Percentiles rank a stretch among this genome's conserved stretches.
phyloP scores from a whole-genome alignment of 2,329 filamentous ascomycete genomes.

The Ploettnerulaceae sp. region DNA sequence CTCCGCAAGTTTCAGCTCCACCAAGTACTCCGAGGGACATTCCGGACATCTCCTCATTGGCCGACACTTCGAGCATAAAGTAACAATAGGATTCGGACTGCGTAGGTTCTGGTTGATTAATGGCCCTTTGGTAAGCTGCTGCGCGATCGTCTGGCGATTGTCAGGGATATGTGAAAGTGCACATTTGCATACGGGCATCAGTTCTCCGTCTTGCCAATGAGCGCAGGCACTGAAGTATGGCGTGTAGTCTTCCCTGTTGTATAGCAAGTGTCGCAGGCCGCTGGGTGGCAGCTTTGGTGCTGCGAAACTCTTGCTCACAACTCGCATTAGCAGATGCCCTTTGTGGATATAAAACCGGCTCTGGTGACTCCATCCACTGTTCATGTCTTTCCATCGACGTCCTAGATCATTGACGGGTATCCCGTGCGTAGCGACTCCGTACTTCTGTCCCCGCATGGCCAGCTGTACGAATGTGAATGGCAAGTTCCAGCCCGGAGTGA shows the following conservation, averaged over 20 bases:
- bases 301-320: slow-evolving; percentile 50
- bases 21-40: slow-evolving; percentile 57
- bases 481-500: slow-evolving; percentile 50
- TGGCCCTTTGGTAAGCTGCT: slow-evolving; percentile 31
- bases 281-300: slow-evolving; percentile 46
- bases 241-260: slow-evolving; percentile 54
- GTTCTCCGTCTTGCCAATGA: slow-evolving; percentile 57
- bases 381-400: slow-evolving; percentile 47
- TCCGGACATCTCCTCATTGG: slow-evolving; percentile 57
- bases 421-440: slow-evolving; percentile 42
- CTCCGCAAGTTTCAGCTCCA: slow-evolving; percentile 55
- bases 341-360: slow-evolving; percentile 50
- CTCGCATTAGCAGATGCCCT: slow-evolving; percentile 52
- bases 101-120: slow-evolving; percentile 12
- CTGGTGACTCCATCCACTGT: slow-evolving; percentile 50
- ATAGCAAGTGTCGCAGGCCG: slow-evolving; percentile 51
- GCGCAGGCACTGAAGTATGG: slow-evolving; percentile 59
- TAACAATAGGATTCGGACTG: slow-evolving; percentile 42
- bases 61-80: slow-evolving; percentile 49
- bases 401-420: slow-evolving; percentile 42
- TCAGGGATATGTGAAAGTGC: slow-evolving; percentile 52
- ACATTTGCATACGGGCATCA: slow-evolving; percentile 58
- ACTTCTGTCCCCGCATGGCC: slow-evolving; percentile 44
- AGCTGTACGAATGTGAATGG: slow-evolving; percentile 56
- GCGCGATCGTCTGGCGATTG: slow-evolving; percentile 35